phyloP scores from a whole-genome alignment of 148 eudicot genomes.

The Dysphania ambrosioides region DNA sequence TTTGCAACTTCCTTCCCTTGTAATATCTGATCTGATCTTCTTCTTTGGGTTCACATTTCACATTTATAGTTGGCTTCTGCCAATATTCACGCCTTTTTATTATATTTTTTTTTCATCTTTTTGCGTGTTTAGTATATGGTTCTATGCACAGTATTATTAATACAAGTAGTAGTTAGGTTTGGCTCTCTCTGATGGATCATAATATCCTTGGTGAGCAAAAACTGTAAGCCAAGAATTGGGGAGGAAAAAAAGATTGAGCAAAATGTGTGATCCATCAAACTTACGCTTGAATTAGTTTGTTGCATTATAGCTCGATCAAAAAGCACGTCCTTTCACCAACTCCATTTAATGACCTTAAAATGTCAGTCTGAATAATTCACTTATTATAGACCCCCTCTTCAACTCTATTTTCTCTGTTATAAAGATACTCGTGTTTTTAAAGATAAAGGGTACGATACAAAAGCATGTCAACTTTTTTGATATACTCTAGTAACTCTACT shows the following conservation, averaged over 20 bases:
- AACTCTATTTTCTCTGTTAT: not conserved
- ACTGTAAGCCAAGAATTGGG: constrained; percentile 8
- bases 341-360: not conserved
- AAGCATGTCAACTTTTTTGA: not conserved
- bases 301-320: not conserved
- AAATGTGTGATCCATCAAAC: constrained; percentile 18
- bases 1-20: not conserved
- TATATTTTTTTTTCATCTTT: not conserved
- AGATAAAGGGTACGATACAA: too few relatives aligned
- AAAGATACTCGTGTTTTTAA: too few relatives aligned
- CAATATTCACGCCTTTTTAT: not conserved
- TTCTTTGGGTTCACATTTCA: too few relatives aligned
- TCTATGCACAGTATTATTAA: not conserved
- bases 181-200: not conserved
- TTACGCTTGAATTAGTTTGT: not conserved
- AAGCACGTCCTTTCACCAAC: constrained; percentile 7
- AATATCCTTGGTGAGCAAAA: not conserved
- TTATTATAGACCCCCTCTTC: not conserved
- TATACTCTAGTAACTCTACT: too few relatives aligned
- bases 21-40: not conserved
- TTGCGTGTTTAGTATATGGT: not conserved
- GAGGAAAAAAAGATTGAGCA: constrained; percentile 1
- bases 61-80: too few relatives aligned
- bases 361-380: not conserved
- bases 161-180: not conserved